Base-by-base conservation (phyloP, 2,329 filamentous ascomycete genomes). In the Pseudonectria buxi region DNA sequence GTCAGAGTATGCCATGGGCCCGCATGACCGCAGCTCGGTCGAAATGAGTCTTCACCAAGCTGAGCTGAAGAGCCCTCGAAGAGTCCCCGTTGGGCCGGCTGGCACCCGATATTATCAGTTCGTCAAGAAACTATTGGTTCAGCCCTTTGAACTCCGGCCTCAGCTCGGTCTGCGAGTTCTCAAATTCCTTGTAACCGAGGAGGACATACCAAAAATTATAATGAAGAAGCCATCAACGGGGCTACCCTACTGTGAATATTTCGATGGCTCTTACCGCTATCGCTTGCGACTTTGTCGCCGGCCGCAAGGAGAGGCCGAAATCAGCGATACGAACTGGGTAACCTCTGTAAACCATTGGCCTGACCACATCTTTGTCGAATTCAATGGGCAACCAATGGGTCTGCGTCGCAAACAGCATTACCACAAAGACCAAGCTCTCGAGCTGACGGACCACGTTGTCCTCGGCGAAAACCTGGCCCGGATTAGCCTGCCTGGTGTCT, bases 401-500 rank as follows among this genome's bases (percentile, higher is more conserved):
- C 56, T 77, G 9, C 74, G 82, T 27, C 74, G 83, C 18, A 86
- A 85, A 49, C 57, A 76, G 1, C 81, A 92, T 42, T 74, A 89
- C 51, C 81, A 80, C 10, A 85, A 81, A 47, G 85, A 94, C 48
- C 59, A 87, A 7, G 81, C 89, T 0, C 65, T 85, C 6, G 86
- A 95, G 46, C 64, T 95, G 15, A 88, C 86, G 1, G 57, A 74
- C 9, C 40, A 62, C 14, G 46, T 94, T 5, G 55, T 51, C 7
- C 46, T 61, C 12, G 86, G 85, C 0, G 52, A 56, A 6, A 94
- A 95, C 50, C 56, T 50, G 1, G 53, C 94, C 3, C 62, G 68
- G 4, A 55, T 89, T 48, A 76, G 50, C 43, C 63, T 64, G 35
- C 42, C 51, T 14, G 26, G 37, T 22, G 35, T 45, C 32, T 13